A percentile compares a stretch with the other conserved stretches of the same genome.
Conservation (phyloP, 179 eudicot genomes). For the Beta corolliflora region DNA sequence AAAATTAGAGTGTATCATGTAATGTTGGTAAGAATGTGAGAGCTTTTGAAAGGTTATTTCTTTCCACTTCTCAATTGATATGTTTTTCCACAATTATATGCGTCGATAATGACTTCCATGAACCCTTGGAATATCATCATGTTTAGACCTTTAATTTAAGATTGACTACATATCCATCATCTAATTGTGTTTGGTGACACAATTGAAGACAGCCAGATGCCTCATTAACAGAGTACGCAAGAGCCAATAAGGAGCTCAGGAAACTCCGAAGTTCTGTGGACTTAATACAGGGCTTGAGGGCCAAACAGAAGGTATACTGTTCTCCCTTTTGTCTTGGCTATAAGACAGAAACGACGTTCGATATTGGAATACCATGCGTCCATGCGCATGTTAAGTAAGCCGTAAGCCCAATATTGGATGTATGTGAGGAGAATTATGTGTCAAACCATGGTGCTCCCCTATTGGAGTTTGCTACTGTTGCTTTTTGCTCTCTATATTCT, state of each 20-base stretch:
- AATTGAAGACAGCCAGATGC: slow-evolving; percentile 79
- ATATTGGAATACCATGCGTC: neutral
- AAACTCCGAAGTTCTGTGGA: slow-evolving; percentile 59
- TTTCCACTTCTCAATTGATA: neutral
- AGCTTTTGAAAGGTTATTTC: no score
- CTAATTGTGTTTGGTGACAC: slow-evolving; percentile 22
- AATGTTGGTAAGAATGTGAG: no score
- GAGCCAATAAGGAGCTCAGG: slow-evolving; percentile 83
- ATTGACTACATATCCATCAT: neutral
- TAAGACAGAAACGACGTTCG: neutral
- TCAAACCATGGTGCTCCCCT: neutral
- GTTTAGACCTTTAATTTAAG: no score
- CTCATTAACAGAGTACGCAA: slow-evolving; percentile 64
- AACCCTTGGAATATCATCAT: neutral
- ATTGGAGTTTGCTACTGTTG: neutral
- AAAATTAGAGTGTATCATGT: no score
- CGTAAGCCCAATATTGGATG: neutral
- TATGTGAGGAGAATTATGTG: no score
- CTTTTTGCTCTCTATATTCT: neutral
- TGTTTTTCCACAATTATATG: neutral
- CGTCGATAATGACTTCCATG: neutral
- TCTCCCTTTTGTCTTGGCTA: neutral
- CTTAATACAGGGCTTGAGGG: slow-evolving; percentile 64
- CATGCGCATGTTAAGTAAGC: neutral
- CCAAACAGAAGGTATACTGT: slow-evolving; percentile 74